These are phyloP conservation scores for Clarireedia homoeocarpa DNA, from an alignment of 2,329 filamentous ascomycete species.

Conservation along the genomic window DNA sequence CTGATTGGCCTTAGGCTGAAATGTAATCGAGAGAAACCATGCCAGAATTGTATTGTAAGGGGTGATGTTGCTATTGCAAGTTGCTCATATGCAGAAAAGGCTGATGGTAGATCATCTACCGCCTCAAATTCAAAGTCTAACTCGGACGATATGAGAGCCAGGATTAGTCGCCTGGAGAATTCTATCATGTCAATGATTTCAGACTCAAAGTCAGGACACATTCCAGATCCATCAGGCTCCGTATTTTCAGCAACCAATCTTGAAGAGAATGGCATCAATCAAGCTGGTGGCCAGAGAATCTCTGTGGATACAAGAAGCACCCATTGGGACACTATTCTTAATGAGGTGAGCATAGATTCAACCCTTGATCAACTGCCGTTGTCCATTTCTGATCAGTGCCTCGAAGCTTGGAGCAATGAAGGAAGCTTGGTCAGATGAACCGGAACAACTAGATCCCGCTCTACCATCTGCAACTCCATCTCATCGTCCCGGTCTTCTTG, in stretches of 20 bases:
- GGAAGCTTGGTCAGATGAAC: constrained; percentile 27
- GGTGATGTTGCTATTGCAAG: constrained; percentile 30
- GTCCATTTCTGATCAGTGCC: background rate
- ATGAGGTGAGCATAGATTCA: constrained; percentile 39
- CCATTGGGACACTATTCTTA: constrained; percentile 50
- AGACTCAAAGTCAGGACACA: constrained; percentile 4
- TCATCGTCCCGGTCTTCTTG: constrained; percentile 22
- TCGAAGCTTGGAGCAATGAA: constrained; percentile 20
- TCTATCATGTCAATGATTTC: constrained; percentile 47
- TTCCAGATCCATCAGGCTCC: background rate
- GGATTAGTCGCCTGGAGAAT: constrained; percentile 46
- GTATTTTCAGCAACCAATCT: background rate
- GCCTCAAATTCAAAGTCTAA: constrained; percentile 10
- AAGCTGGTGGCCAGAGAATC: constrained; percentile 14
- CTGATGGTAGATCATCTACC: constrained; percentile 31
- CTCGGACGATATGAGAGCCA: constrained; percentile 42
- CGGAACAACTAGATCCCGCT: constrained; percentile 29
- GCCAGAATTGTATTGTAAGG: constrained; percentile 44
- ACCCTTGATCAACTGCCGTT: background rate
- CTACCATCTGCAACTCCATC: background rate
- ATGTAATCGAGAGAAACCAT: constrained; percentile 46
- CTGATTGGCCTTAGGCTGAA: constrained; percentile 31
- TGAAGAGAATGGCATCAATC: background rate
- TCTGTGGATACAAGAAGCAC: constrained; percentile 36
- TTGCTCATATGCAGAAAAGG: constrained; percentile 45